phyloP scores from a whole-genome alignment of 1,284 basidiomycete genomes.

The Gymnopus androsaceus region DNA sequence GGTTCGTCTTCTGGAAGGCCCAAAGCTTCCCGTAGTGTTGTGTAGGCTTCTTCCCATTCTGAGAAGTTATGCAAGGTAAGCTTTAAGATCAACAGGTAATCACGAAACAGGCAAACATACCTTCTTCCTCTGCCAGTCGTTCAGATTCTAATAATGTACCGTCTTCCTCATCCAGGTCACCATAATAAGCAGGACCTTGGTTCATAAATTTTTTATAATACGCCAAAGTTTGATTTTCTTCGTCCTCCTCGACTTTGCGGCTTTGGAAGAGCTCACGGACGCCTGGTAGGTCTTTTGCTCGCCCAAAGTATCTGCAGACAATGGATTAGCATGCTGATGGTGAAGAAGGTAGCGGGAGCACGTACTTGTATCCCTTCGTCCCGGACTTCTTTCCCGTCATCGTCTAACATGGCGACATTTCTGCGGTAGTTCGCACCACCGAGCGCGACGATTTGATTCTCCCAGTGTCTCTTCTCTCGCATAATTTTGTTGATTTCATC shows the following conservation, averaged over 20 bases:
- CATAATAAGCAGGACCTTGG: constrained; percentile 89
- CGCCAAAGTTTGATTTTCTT: constrained; percentile 76
- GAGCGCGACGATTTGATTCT: constrained; percentile 92
- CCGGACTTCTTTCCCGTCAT: constrained; percentile 93
- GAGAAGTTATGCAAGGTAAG: constrained; percentile 12
- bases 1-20: constrained; percentile 54
- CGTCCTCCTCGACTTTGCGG: constrained; percentile 80
- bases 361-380: constrained; percentile 97
- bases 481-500: constrained; percentile 98
- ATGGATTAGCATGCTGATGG: background rate
- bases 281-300: constrained; percentile 94
- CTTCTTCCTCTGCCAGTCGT: constrained; percentile 70
- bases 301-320: constrained; percentile 84
- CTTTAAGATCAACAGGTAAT: constrained; percentile 6
- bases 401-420: constrained; percentile 89
- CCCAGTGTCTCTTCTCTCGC: constrained; percentile 96
- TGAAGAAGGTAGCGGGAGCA: constrained; percentile 18
- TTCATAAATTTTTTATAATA: constrained; percentile 90
- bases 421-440: constrained; percentile 97
- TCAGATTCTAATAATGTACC: constrained; percentile 73
- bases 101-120: constrained; percentile 46
- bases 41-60: constrained; percentile 77
- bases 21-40: constrained; percentile 57
- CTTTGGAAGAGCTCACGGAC: constrained; percentile 92
- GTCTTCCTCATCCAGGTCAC: constrained; percentile 87